Conservation (phyloP, 148 eudicot genomes). For the Polygonum maritimum region DNA sequence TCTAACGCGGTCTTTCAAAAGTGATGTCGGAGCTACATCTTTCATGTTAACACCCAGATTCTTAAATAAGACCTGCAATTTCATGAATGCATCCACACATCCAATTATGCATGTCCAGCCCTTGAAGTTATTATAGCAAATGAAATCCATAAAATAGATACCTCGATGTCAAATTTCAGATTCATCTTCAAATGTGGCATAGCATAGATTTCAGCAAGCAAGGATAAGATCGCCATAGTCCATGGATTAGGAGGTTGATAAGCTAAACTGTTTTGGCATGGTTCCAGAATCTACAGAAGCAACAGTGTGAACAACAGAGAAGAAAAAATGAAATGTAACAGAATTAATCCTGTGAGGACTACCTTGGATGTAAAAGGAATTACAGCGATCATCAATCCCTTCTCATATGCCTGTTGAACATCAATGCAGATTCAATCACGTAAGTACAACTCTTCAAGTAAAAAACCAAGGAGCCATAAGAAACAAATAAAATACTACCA, state of each 20-base stretch:
- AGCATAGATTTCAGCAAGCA: constrained; percentile 87
- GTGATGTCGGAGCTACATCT: constrained; percentile 68
- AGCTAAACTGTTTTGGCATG: constrained; percentile 78
- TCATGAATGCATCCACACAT: background rate
- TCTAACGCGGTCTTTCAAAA: constrained; percentile 64
- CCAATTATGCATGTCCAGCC: background rate
- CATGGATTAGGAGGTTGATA: constrained; percentile 96
- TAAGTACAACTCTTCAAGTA: background rate
- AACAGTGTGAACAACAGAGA: background rate
- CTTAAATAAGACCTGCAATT: constrained; percentile 72
- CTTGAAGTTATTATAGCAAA: background rate
- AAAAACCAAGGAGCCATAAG: background rate
- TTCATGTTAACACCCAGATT: constrained; percentile 74
- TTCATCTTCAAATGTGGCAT: constrained; percentile 97
- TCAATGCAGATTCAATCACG: constrained; percentile 6
- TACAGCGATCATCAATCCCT: constrained; percentile 93
- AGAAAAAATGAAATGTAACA: background rate
- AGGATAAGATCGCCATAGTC: constrained; percentile 84
- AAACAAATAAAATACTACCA: background rate
- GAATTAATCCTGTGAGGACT: background rate
- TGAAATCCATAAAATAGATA: constrained; percentile 13
- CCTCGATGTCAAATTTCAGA: constrained; percentile 98
- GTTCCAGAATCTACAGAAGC: constrained; percentile 60
- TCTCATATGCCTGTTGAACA: constrained; percentile 76
- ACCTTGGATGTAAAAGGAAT: constrained; percentile 98